Percentiles rank a stretch among this genome's conserved stretches.
Evolutionary conservation across 2,329 filamentous ascomycete genomes (phyloP).

Genomic region (Madurella fahalii): DNA sequence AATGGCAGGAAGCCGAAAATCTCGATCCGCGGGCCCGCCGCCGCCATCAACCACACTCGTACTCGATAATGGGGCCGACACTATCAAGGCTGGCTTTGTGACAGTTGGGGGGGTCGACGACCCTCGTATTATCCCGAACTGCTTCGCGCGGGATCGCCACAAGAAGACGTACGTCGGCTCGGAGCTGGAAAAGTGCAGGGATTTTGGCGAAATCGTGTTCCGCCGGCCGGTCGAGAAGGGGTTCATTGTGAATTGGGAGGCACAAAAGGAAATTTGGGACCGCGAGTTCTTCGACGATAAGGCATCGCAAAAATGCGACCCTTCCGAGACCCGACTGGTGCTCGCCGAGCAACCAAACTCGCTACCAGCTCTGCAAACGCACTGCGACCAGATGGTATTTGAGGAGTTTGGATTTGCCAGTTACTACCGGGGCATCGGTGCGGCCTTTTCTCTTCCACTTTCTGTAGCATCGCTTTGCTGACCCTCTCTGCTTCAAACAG

Average conservation of each 20-base stretch:
- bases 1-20: constrained; percentile 37
- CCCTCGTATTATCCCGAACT: constrained; percentile 81
- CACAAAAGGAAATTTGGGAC: constrained; percentile 93
- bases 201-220: constrained; percentile 86
- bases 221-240: constrained; percentile 90
- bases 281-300: constrained; percentile 72
- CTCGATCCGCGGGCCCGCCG: constrained; percentile 47
- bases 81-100: constrained; percentile 83
- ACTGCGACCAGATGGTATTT: constrained; percentile 95
- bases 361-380: constrained; percentile 73
- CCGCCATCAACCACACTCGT: constrained; percentile 69
- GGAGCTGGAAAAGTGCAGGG: constrained; percentile 72
- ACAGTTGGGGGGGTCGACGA: constrained; percentile 39
- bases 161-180: constrained; percentile 75
- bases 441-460: constrained; percentile 18
- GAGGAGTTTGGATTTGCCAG: constrained; percentile 93
- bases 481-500: constrained; percentile 39
- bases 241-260: constrained; percentile 94
- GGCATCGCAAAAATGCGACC: constrained; percentile 66
- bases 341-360: constrained; percentile 84
- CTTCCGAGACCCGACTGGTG: constrained; percentile 75
- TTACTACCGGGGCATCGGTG: constrained; percentile 73
- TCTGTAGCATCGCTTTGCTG: constrained; percentile 1
- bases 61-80: constrained; percentile 89
- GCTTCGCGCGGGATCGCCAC: constrained; percentile 77